Base-by-base conservation (phyloP, 2,329 filamentous ascomycete species). In the Fusarium caatingaense region DNA sequence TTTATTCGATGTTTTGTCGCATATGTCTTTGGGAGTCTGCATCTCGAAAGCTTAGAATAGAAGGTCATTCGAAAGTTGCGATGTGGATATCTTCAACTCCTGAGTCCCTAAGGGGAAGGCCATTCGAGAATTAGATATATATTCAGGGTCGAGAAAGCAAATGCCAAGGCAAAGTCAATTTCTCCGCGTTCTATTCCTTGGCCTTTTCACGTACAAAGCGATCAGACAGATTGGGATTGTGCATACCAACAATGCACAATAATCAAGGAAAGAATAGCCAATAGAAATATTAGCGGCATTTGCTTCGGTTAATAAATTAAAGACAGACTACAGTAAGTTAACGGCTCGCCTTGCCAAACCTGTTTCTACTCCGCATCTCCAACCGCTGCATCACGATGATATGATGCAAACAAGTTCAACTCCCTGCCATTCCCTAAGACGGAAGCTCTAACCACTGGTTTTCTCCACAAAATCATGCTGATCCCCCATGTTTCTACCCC, bases 391-490 rank as follows among this genome's bases (percentile, higher is more conserved):
- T 44, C 41, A 44, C 41, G 41, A 44, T 37, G 34, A 11, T 37
- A 37, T 37, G 34, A 37, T 0, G 1, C 41, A 44, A 21, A 44
- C 41, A 44, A 23, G 21, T 20, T 21, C 41, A 21, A 21, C 1
- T 37, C 34, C 41, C 21, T 44, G 20, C 8, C 1, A 23, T 44
- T 21, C 11, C 60, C 41, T 4, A 47, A 63, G 9, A 28, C 11
- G 41, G 56, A 18, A 63, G 23, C 6, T 47, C 9, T 20, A 54
- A 34, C 18, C 56, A 60, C 45, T 21, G 3, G 0, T 18, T 10
- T 32, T 60, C 56, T 34, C 56, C 46, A 62, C 32, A 53, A 53
- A 53, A 47, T 16, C 10, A 40, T 20, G 54, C 18, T 15, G 41
- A 60, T 60, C 37, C 42, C 42, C 42, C 42, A 45, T 45, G 42